A percentile compares a stretch with the other conserved stretches of the same genome.
phyloP scores from a whole-genome alignment of 2,329 filamentous ascomycete species.

The Pseudogymnoascus sp. region DNA sequence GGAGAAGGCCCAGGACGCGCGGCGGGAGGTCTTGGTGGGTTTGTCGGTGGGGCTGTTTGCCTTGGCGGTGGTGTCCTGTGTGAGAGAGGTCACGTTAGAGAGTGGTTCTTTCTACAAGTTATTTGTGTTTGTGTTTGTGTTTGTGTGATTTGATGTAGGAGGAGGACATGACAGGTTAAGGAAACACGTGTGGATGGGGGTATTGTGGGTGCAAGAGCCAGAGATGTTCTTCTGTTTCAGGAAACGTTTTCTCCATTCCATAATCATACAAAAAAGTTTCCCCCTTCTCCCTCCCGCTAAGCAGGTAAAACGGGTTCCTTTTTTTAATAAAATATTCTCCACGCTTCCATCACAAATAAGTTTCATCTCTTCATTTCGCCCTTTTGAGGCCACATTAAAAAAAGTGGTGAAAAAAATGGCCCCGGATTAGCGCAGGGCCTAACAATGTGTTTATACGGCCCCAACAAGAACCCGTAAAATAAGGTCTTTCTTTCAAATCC shows the following conservation, averaged over 20 bases:
- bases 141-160: not conserved
- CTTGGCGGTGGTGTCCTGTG: not conserved
- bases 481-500: not conserved
- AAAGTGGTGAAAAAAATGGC: not conserved
- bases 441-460: not conserved
- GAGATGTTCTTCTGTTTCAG: not conserved
- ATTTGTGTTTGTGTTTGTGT: not conserved
- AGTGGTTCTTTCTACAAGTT: not conserved
- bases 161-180: not conserved
- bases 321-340: not conserved
- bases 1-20: not conserved
- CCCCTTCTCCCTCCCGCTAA: not conserved
- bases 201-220: not conserved
- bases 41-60: not conserved
- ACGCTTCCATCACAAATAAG: not conserved
- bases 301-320: conserved; percentile 4
- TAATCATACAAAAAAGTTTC: conserved; percentile 1
- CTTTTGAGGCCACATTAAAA: not conserved
- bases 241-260: conserved; percentile 5
- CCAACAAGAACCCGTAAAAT: not conserved
- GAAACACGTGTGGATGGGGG: not conserved
- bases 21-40: not conserved
- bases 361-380: not conserved
- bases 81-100: not conserved
- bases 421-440: conserved; percentile 3